Conservation (phyloP, 2,329 filamentous ascomycete genomes). For the Sarocladiaceae sp. region DNA sequence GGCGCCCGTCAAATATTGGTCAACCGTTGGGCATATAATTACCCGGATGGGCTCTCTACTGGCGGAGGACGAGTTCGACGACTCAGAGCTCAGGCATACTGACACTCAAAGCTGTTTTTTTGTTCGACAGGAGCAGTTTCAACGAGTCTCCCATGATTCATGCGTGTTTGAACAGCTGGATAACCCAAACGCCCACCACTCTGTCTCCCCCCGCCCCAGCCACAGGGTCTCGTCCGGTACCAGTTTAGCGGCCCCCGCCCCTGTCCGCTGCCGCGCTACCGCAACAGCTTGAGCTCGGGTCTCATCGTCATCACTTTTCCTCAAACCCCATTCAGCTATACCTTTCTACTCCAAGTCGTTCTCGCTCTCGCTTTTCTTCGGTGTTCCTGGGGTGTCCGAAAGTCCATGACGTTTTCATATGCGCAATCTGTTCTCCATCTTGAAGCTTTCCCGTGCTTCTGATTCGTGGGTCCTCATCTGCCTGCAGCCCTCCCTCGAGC, state of each 20-base stretch:
- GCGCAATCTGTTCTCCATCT: not conserved
- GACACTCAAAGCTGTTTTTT: too few relatives aligned
- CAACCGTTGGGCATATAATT: not conserved
- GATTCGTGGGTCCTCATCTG: not conserved
- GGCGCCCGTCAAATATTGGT: not conserved
- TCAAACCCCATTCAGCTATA: not conserved
- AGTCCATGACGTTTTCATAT: slow-evolving; percentile 8
- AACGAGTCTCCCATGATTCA: not conserved
- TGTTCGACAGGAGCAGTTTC: not conserved
- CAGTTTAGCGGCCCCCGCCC: not conserved
- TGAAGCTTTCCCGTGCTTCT: not conserved
- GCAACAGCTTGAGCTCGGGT: not conserved
- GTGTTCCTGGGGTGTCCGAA: slow-evolving; percentile 6
- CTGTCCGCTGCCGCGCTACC: not conserved
- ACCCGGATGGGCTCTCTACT: not conserved
- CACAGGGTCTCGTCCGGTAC: slow-evolving; percentile 1
- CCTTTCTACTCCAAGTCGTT: not conserved
- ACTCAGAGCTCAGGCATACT: too few relatives aligned
- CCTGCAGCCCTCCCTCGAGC: not conserved
- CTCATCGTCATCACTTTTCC: slow-evolving; percentile 9
- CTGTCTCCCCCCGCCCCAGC: not conserved
- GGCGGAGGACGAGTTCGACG: not conserved
- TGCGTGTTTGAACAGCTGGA: too few relatives aligned
- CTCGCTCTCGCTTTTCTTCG: slow-evolving; percentile 5
- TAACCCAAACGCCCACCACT: not conserved